A percentile compares a stretch with the other conserved stretches of the same genome.
Conservation (phyloP, 768 basidiomycete genomes). For the Russula griseocarnosa region DNA sequence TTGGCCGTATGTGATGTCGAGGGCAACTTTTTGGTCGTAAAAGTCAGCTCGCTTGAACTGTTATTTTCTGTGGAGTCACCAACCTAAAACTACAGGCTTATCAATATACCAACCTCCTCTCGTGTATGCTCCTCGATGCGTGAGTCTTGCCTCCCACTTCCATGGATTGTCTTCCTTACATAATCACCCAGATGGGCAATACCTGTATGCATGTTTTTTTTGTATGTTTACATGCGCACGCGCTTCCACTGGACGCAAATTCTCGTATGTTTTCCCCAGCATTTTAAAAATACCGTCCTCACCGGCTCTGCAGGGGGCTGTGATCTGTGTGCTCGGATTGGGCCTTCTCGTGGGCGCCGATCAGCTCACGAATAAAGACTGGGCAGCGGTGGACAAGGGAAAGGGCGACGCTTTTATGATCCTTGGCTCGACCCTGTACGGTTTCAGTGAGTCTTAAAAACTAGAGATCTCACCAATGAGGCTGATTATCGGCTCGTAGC, state of each 20-base stretch:
- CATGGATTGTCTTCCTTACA: background rate
- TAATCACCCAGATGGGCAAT: conserved; percentile 73
- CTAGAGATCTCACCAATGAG: background rate
- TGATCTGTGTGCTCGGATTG: conserved; percentile 70
- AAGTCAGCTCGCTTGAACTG: conserved; percentile 38
- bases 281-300: background rate
- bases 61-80: background rate
- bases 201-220: conserved; percentile 78
- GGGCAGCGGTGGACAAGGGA: conserved; percentile 55
- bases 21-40: conserved; percentile 85
- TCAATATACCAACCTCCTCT: conserved; percentile 78
- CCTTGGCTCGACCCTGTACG: conserved; percentile 79
- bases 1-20: conserved; percentile 80
- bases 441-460: conserved; percentile 62
- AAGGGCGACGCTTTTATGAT: conserved; percentile 89
- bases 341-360: conserved; percentile 76
- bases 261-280: conserved; percentile 47
- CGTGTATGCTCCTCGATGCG: conserved; percentile 92
- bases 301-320: conserved; percentile 46
- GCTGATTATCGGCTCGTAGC: conserved; percentile 40
- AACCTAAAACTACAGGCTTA: conserved; percentile 51
- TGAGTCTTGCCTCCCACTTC: conserved; percentile 36
- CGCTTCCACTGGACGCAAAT: conserved; percentile 82
- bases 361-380: conserved; percentile 72
- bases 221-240: conserved; percentile 77